Percentiles rank a stretch among this genome's conserved stretches.
phyloP scores from a whole-genome alignment of 75 land plant genomes.

The Pseudotsuga menziesii region DNA sequence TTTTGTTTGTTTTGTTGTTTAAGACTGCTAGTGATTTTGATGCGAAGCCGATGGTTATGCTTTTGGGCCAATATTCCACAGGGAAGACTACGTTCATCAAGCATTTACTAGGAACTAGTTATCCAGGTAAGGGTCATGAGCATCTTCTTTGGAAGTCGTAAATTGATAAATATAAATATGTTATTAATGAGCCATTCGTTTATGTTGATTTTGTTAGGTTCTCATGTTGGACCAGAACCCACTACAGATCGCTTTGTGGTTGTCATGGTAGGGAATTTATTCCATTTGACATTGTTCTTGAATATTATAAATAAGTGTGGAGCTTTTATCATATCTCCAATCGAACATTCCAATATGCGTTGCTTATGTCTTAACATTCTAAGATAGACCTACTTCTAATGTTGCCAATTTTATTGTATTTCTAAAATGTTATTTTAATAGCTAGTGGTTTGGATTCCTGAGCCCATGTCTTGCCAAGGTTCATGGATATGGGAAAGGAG shows the following conservation, averaged over 20 bases:
- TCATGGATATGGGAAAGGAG: too few species aligned
- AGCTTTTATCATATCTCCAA: too few species aligned
- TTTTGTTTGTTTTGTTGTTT: neutral
- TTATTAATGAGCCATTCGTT: neutral
- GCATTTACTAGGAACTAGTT: slow-evolving; percentile 62
- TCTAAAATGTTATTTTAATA: too few species aligned
- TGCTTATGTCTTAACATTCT: too few species aligned
- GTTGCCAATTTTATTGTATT: too few species aligned
- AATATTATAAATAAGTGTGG: too few species aligned
- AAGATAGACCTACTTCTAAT: too few species aligned
- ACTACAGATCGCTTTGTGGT: slow-evolving; percentile 96
- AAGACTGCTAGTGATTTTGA: slow-evolving; percentile 96
- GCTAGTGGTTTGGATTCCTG: too few species aligned
- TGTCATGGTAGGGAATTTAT: slow-evolving; percentile 62
- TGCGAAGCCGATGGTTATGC: slow-evolving; percentile 96
- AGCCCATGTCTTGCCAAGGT: too few species aligned
- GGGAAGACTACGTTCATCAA: slow-evolving; percentile 98
- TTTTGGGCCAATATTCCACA: slow-evolving; percentile 95
- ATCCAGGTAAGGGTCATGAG: slow-evolving; percentile 55
- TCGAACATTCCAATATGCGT: too few species aligned
- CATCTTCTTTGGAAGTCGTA: neutral
- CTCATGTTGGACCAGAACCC: slow-evolving; percentile 99
- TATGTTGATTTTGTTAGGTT: slow-evolving; percentile 35
- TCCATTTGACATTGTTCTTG: too few species aligned
- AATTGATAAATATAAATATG: neutral